Base-by-base conservation (phyloP, 1,139 yeast genomes). In the Diutina mesorugosa region DNA sequence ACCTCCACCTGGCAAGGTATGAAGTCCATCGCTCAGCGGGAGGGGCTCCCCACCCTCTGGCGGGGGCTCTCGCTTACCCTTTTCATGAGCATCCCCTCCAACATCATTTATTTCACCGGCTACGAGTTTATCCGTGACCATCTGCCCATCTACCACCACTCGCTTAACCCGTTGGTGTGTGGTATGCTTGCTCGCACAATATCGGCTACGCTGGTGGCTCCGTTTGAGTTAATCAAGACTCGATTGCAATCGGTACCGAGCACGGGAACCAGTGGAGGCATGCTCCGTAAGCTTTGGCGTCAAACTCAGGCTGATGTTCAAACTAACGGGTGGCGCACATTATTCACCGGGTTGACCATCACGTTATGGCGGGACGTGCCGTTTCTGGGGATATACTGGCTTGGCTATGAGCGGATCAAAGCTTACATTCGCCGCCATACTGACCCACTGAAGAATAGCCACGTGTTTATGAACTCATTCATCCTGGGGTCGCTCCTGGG, bases 311-410 rank as follows among this genome's bases (percentile, higher is more conserved):
- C 69, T 4, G 83, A 85, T 65, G 74, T 90, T 2, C 69, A 71
- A 50, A 63, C 68, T 1, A 76, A 79, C n/a, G 97, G 98, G 0
- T 59, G 80, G 1, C 67, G 72, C 1, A 78, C 91, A 0, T 69
- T 93, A 16, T 93, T 90, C 77, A 84, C 85, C 57, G 99, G 99
- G 0, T 72, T 95, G 45, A 83, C 87, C 52, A 77, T 93, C 55
- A 93, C 99, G 0, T 74, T 93, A 29, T 91, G 97, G 97, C 77
- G 99, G 69, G 99, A 93, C 67, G 98, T 91, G 0, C 99, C 99
- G 2, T 93, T 93, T 67, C 87, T 95, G 58, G 97, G 96, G 1
- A 84, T 93, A 3, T 93, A 93, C 69, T 93, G 99, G 99, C 81
- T 90, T 6, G 80, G 89, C 6, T 89, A 89, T 66, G 96, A 89